Evolutionary conservation across 139 green algal species (phyloP), one percentile per base, ranked within the genome.

Genomic region (Tetradesmus lagerheimii): DNA sequence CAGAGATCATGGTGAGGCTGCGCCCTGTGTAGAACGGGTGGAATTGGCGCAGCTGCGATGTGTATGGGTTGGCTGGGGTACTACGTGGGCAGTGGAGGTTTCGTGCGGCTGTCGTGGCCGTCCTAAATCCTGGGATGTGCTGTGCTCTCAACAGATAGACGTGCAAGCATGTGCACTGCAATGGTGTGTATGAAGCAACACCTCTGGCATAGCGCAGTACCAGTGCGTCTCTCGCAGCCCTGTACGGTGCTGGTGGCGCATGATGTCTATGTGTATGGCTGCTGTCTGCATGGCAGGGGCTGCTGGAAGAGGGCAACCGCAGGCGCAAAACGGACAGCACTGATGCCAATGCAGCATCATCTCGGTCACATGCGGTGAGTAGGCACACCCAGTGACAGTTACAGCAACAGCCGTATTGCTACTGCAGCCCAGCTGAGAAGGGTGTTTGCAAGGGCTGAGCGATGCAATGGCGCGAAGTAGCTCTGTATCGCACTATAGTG

Each of bases 251-350:
- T 16, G 20, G 6, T 23, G 12, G 20, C 47, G 20, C 5, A 62
- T 11, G 12, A 62, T 62, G 47, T n/a, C n/a, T n/a, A n/a, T 62
- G 47, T 45, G 74, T 39, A 16, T 71, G 37, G 27, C 35, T 75
- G 38, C 29, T 43, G 27, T n/a, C n/a, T n/a, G 37, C 12, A 50
- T 11, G 27, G 12, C 86, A 95, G 92, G 82, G 53, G 20, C 90
- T 96, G 85, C 88, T 97, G 89, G 92, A 97, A 83, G 93, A 96
- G 12, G 96, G 96, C 80, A 98, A 97, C 92, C 80, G 39, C 57
- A 89, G 94, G 23, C 92, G 96, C 34, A 98, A 97, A 89, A 97
- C 92, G 16, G 95, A 97, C 83, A 90, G 91, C 80, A 98, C 96
- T 16, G 94, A 96, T 83, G 95, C 94, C 64, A 98, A 98, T 90